Evolutionary conservation across 202 grass and related monocot species (phyloP).

Genomic region (Cymbopogon flexuosus): DNA sequence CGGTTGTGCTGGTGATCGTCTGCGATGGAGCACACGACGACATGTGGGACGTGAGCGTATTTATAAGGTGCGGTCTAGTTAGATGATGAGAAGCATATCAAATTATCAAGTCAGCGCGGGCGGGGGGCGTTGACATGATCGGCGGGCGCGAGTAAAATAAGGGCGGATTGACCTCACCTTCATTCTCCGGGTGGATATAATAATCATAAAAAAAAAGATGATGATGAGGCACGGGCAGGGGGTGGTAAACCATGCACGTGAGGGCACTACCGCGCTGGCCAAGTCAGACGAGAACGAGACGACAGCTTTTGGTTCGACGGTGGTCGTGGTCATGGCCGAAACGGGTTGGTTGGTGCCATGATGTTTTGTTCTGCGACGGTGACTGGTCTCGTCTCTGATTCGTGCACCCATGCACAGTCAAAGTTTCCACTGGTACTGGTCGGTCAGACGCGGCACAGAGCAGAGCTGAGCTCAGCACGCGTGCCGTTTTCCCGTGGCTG

Average conservation of each 20-base stretch:
- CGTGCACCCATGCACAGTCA: not conserved
- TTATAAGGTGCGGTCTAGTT: not conserved
- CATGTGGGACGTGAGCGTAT: not conserved
- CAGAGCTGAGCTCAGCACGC: not conserved
- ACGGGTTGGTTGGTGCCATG: not conserved
- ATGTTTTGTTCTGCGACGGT: not conserved
- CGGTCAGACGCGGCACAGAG: not conserved
- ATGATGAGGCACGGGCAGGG: not conserved
- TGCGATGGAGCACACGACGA: not conserved
- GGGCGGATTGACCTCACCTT: not conserved
- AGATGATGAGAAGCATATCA: too few relatives aligned
- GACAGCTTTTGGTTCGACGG: not conserved
- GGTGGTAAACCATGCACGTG: not conserved
- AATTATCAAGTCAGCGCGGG: not conserved
- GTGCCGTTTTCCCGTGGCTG: not conserved
- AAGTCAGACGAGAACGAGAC: constrained; percentile 2
- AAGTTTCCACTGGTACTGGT: not conserved
- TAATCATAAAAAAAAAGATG: not conserved
- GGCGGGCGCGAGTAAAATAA: not conserved
- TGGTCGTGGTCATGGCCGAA: not conserved
- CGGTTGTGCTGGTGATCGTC: not conserved
- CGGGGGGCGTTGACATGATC: not conserved
- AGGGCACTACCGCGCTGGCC: not conserved
- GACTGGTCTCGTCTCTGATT: not conserved
- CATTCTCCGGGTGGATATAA: not conserved